phyloP scores from a whole-genome alignment of 495 filamentous ascomycete species.

The Margaritispora aquatica region DNA sequence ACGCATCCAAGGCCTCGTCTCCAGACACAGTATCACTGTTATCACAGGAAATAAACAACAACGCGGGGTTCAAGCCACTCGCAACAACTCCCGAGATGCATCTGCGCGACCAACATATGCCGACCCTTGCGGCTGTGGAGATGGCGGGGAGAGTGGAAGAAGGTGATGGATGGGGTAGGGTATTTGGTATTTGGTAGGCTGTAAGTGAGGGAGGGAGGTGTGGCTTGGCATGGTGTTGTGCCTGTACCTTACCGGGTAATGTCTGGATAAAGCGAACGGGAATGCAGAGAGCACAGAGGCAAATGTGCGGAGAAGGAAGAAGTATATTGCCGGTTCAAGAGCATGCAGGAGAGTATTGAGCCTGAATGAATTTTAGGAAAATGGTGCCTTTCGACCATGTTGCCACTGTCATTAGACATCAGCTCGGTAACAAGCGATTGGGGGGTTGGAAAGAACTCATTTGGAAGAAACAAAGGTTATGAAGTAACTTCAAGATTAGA shows the following conservation, averaged over 20 bases:
- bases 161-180: no score
- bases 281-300: background rate
- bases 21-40: background rate
- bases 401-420: background rate
- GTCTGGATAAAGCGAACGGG: background rate
- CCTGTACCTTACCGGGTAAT: background rate
- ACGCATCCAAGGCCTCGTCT: background rate
- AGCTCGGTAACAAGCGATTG: background rate
- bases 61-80: background rate
- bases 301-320: background rate
- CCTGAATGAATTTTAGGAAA: background rate
- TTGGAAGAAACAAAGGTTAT: no score
- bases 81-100: background rate
- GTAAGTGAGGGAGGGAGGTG: no score
- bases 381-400: background rate
- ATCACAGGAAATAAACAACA: no score
- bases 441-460: no score
- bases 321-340: background rate
- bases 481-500: background rate
- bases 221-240: no score
- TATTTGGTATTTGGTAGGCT: no score
- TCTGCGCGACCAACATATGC: background rate
- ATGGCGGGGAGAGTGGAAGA: no score
- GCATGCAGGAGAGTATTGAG: conserved; percentile 1
- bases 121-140: background rate